A percentile compares a stretch with the other conserved stretches of the same genome.
These are phyloP conservation scores for Plasmodium gaboni DNA, from an alignment of 169 alveolate species.

Conservation along the genomic window DNA sequence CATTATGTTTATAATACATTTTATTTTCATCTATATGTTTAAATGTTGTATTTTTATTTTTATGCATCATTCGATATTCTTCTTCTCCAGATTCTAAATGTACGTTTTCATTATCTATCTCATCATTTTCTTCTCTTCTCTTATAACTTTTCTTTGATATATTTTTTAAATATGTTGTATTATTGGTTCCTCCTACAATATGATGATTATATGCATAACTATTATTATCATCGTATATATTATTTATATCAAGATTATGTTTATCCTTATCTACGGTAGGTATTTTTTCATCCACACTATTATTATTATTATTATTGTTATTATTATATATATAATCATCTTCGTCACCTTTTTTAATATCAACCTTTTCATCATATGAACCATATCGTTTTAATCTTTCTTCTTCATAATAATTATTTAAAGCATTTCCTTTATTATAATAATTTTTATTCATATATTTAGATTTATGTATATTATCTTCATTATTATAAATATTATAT, in stretches of 20 bases:
- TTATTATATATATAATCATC: constrained; percentile 13
- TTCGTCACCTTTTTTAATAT: neutral
- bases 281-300: neutral
- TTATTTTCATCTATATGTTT: neutral
- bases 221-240: neutral
- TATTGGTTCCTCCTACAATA: neutral
- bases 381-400: constrained; percentile 16
- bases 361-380: neutral
- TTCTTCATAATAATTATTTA: neutral
- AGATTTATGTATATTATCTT: neutral
- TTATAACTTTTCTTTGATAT: constrained; percentile 7
- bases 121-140: neutral
- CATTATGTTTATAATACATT: constrained; percentile 2
- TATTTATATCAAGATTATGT: neutral
- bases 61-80: neutral
- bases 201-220: constrained; percentile 1
- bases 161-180: neutral
- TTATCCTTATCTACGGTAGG: neutral
- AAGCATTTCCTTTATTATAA: neutral
- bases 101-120: neutral
- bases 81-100: neutral
- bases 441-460: neutral
- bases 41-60: neutral
- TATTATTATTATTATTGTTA: neutral
- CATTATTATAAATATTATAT: neutral